Evolutionary conservation across 306 rosid genomes (phyloP).

Genomic region (Arachis stenosperma): DNA sequence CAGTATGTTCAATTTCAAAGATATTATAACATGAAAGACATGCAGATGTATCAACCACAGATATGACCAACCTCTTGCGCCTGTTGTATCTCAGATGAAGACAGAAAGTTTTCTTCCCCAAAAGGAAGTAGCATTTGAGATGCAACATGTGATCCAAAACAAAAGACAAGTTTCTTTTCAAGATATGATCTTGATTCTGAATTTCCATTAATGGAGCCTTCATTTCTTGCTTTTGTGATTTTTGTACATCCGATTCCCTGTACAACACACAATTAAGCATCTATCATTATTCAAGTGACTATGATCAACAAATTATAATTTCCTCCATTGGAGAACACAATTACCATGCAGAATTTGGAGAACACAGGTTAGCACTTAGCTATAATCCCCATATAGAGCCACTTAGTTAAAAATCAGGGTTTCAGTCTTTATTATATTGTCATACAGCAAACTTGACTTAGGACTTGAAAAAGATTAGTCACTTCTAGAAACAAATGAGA

Average conservation of each 20-base stretch:
- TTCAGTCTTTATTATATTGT: constrained; percentile 22
- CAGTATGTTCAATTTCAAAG: constrained; percentile 23
- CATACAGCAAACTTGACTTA: constrained; percentile 3
- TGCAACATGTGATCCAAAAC: constrained; percentile 89
- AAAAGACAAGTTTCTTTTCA: constrained; percentile 95
- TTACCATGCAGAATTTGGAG: not conserved
- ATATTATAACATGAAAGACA: constrained; percentile 28
- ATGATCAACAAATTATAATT: not conserved
- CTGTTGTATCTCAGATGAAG: constrained; percentile 76
- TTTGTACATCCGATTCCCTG: constrained; percentile 99
- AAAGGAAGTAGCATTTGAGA: constrained; percentile 94
- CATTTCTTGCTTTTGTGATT: constrained; percentile 73
- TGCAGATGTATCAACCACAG: constrained; percentile 24
- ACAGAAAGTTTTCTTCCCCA: constrained; percentile 90
- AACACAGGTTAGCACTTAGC: constrained; percentile 1
- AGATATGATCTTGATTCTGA: constrained; percentile 93
- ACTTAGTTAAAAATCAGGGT: not conserved
- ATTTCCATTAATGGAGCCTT: constrained; percentile 67
- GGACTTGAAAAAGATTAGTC: not conserved
- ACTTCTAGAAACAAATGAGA: constrained; percentile 22
- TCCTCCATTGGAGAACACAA: constrained; percentile 27
- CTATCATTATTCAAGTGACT: constrained; percentile 36
- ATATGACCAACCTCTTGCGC: constrained; percentile 88
- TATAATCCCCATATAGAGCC: not conserved
- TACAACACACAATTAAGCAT: constrained; percentile 33